Evolutionary conservation across 306 rosid species (phyloP).

Genomic region (Adenanthera pavonina): DNA sequence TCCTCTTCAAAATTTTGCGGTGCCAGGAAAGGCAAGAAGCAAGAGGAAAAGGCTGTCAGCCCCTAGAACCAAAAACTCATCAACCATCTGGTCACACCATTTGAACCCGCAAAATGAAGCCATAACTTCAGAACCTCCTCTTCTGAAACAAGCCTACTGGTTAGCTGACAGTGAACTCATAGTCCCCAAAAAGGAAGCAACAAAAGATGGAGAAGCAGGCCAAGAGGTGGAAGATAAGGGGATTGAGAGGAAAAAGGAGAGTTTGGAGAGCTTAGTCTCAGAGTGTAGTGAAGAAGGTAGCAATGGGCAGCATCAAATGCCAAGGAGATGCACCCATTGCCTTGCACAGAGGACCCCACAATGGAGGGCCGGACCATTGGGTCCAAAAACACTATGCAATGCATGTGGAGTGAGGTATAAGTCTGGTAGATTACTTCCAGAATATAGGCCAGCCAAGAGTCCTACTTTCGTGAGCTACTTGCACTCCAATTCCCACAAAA

Average conservation of each 20-base stretch:
- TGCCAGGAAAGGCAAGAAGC: conserved; percentile 80
- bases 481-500: conserved; percentile 80
- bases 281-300: conserved; percentile 3
- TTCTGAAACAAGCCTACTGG: conserved; percentile 70
- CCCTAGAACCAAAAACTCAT: conserved; percentile 47
- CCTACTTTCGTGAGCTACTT: conserved; percentile 71
- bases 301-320: conserved; percentile 42
- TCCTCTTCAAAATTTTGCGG: conserved; percentile 46
- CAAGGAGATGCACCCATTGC: conserved; percentile 72
- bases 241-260: conserved; percentile 39
- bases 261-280: conserved; percentile 17
- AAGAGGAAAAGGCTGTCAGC: conserved; percentile 67
- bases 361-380: conserved; percentile 82
- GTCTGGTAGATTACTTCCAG: conserved; percentile 71
- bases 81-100: conserved; percentile 47
- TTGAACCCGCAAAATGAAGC: conserved; percentile 48
- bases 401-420: conserved; percentile 82
- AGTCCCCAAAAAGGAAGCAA: conserved; percentile 44
- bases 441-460: conserved; percentile 77
- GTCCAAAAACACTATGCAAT: conserved; percentile 76
- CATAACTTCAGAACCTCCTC: conserved; percentile 56
- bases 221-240: conserved; percentile 20
- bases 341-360: conserved; percentile 75
- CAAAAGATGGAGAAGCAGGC: conserved; percentile 24
- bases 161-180: conserved; percentile 67